Evolutionary conservation across 331 rosid genomes (phyloP).

Genomic region (Dryas integrifolia): DNA sequence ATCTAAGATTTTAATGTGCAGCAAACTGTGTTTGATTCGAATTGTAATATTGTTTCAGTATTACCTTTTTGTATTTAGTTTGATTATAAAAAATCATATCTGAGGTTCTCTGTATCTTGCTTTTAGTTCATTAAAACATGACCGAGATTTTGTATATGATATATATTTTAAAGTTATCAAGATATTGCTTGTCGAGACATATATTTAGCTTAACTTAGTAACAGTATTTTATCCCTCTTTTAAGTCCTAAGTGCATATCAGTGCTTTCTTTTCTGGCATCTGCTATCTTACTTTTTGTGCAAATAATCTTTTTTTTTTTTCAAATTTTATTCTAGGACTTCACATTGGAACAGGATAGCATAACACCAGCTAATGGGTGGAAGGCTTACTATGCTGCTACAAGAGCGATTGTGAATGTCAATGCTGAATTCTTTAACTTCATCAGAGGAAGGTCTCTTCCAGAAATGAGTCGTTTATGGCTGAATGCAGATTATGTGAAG

Average conservation of each 20-base stretch:
- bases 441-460: slow-evolving; percentile 67
- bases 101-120: neutral
- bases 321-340: slow-evolving; percentile 61
- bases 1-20: neutral
- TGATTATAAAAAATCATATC: neutral
- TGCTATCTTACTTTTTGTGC: neutral
- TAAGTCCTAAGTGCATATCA: neutral
- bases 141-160: neutral
- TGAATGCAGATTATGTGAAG: slow-evolving; percentile 92
- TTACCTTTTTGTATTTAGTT: neutral
- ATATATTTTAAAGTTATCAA: neutral
- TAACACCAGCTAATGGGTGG: slow-evolving; percentile 90
- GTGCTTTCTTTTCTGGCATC: neutral
- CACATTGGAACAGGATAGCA: slow-evolving; percentile 79
- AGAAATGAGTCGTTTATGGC: slow-evolving; percentile 93
- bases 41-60: neutral
- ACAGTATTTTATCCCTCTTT: neutral
- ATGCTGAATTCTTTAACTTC: slow-evolving; percentile 81
- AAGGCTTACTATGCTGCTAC: slow-evolving; percentile 99
- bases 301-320: slow-evolving; percentile 19
- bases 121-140: neutral
- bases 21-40: neutral
- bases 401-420: slow-evolving; percentile 75
- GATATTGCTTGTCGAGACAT: neutral
- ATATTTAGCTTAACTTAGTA: neutral